A percentile compares a stretch with the other conserved stretches of the same genome.
Conservation (phyloP, 1,284 basidiomycete genomes). For the Malassezia yamatoensis region DNA sequence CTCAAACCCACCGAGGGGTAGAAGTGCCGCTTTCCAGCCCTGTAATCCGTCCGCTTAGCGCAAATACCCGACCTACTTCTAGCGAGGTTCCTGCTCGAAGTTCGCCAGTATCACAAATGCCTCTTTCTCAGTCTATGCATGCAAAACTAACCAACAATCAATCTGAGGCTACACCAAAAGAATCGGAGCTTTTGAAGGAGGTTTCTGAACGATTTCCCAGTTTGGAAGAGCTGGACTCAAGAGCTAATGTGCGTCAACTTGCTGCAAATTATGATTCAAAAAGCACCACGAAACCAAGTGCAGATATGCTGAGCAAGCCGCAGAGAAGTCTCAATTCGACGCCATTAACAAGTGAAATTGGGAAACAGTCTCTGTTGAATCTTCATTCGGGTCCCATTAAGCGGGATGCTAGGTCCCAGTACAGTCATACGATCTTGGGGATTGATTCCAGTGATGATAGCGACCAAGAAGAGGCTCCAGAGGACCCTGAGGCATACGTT, state of each 20-base stretch:
- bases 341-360: neutral
- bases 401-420: neutral
- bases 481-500: neutral
- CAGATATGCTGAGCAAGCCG: neutral
- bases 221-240: neutral
- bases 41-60: too few relatives aligned
- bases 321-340: neutral
- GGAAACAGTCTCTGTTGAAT: neutral
- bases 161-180: neutral
- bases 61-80: too few relatives aligned
- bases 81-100: too few relatives aligned
- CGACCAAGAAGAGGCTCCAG: conserved; percentile 11
- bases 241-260: neutral
- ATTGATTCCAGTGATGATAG: conserved; percentile 6
- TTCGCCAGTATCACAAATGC: too few relatives aligned
- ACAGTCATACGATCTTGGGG: neutral
- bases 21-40: too few relatives aligned
- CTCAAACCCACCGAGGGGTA: too few relatives aligned
- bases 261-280: neutral
- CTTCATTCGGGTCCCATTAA: neutral
- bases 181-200: neutral
- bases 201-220: conserved; percentile 5
- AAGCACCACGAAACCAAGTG: too few relatives aligned
- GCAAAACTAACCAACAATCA: too few relatives aligned
- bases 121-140: too few relatives aligned